Base-by-base conservation (phyloP, 2,329 filamentous ascomycete species). In the Coniochaeta prunicola region DNA sequence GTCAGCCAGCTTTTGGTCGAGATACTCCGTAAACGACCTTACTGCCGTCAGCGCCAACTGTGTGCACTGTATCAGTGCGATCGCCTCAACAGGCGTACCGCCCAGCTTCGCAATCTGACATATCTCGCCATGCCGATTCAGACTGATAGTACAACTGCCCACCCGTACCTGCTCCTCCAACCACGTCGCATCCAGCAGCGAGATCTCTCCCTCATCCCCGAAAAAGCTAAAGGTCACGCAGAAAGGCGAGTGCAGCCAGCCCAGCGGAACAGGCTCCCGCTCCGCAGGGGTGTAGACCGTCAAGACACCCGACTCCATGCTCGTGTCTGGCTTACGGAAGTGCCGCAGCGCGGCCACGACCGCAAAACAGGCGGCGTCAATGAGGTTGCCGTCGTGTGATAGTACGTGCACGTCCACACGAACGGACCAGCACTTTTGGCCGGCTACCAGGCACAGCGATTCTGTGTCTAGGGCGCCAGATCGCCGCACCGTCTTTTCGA, bases 401-500 rank as follows among this genome's bases (percentile, higher is more conserved):
- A 97, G 82, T 53, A 97, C 86, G 74, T 99, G 94, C 24, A 97
- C 84, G 71, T 97, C 93, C 21, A 91, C 92, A 59, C 93, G 87
- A 62, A 99, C 82, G 61, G 89, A 89, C 86, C 94, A 99, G 77
- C 90, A 94, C 73, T 96, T 96, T 61, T 89, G 81, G 8, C 91
- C 92, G 12, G 94, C 92, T 30, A 97, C 81, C 24, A 99, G 90
- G 73, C 94, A 99, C 50, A 99, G 82, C 4, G 92, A 96, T 75
- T 99, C 94, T 34, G 92, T 96, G 72, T 97, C 93, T 42, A 99
- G 84, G 7, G 94, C 93, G 65, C 89, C 89, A 1, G 92, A 96
- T 61, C 94, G 88, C 45, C 94, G 92, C 61, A 97, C 86, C 9
- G 94, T 93, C 76, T 96, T 96, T 73, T 99, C 94, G 21, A 99